phyloP scores from a whole-genome alignment of 768 basidiomycete species.

The Lactarius pseudohatsudake region DNA sequence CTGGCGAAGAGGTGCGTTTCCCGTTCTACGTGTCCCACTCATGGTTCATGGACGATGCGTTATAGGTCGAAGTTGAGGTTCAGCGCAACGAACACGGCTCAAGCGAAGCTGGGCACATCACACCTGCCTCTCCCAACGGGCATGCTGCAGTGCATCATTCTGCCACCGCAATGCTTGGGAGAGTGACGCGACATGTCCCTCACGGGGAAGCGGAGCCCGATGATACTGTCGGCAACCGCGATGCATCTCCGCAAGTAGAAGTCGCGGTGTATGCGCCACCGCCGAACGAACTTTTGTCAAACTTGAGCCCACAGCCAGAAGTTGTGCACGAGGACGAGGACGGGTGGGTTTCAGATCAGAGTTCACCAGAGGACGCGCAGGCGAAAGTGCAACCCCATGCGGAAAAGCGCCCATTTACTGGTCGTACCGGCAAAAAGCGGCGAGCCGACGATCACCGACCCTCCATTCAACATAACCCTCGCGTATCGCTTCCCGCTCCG shows the following conservation, averaged over 20 bases:
- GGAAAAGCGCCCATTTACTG: conserved; percentile 15
- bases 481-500: not conserved
- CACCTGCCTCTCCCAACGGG: conserved; percentile 32
- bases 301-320: conserved; percentile 6
- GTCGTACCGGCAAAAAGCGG: conserved; percentile 17
- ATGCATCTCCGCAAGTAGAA: not conserved
- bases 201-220: conserved; percentile 26
- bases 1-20: conserved; percentile 64
- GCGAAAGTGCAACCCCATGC: not conserved
- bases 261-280: not conserved
- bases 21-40: not conserved
- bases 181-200: conserved; percentile 22
- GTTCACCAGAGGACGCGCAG: conserved; percentile 31
- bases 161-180: conserved; percentile 31
- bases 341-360: conserved; percentile 63
- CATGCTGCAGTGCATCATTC: conserved; percentile 33
- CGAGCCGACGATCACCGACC: conserved; percentile 8
- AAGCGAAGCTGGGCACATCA: conserved; percentile 34
- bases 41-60: not conserved
- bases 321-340: conserved; percentile 44
- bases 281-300: not conserved
- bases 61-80: conserved; percentile 40
- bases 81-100: conserved; percentile 36
- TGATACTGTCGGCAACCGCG: conserved; percentile 2
- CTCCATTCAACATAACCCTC: conserved; percentile 6